Evolutionary conservation across 2,329 filamentous ascomycete species (phyloP).

Genomic region (Westerdykella aurantiaca): DNA sequence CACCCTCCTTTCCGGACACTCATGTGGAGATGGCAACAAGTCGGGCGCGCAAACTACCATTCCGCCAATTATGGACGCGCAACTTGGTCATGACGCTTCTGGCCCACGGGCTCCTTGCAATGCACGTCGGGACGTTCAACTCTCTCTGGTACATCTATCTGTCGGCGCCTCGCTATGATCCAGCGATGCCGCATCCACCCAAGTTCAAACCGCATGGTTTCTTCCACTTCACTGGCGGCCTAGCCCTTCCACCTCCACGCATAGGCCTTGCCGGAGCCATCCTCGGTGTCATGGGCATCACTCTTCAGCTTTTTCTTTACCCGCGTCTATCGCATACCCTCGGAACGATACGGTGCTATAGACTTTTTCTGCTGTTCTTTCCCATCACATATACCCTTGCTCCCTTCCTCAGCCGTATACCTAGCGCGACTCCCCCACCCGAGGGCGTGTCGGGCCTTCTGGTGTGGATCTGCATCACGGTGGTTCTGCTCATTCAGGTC

Average conservation of each 20-base stretch:
- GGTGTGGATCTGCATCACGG: conserved; percentile 41
- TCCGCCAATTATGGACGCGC: conserved; percentile 44
- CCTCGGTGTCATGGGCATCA: conserved; percentile 44
- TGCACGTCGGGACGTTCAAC: conserved; percentile 47
- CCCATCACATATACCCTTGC: conserved; percentile 41
- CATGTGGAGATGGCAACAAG: not conserved
- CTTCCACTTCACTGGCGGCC: conserved; percentile 45
- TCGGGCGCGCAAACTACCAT: conserved; percentile 35
- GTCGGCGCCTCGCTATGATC: conserved; percentile 41
- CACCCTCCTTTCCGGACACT: conserved; percentile 6
- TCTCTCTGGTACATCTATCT: conserved; percentile 48
- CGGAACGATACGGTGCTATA: conserved; percentile 39
- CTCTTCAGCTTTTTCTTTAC: conserved; percentile 44
- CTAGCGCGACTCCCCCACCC: conserved; percentile 37
- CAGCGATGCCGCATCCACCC: conserved; percentile 27
- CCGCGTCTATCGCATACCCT: conserved; percentile 39
- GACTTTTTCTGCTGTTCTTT: conserved; percentile 40
- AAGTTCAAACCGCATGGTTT: conserved; percentile 34
- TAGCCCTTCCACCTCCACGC: conserved; percentile 43
- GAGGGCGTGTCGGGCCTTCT: conserved; percentile 35
- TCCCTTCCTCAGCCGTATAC: conserved; percentile 42
- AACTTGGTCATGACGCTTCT: conserved; percentile 43
- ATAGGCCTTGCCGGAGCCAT: conserved; percentile 47
- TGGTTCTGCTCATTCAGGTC: conserved; percentile 42
- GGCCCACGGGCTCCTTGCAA: conserved; percentile 42